A percentile compares a stretch with the other conserved stretches of the same genome.
phyloP scores from a whole-genome alignment of 1,284 basidiomycete genomes.

The Cryptococcus sp. region DNA sequence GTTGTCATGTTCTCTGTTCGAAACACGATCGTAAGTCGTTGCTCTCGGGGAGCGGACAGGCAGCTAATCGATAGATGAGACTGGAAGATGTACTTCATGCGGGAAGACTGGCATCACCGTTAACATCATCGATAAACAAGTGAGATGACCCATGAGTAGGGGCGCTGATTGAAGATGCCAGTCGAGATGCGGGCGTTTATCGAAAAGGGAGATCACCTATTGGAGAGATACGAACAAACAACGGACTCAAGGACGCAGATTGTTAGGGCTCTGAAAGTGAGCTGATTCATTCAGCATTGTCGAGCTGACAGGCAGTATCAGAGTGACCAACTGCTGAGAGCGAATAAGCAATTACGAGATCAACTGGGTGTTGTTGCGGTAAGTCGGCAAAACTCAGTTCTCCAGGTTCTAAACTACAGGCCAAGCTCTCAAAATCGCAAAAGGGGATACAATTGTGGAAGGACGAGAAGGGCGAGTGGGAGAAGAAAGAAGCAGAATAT shows the following conservation, averaged over 20 bases:
- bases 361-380: too few relatives aligned
- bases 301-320: not conserved
- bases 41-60: not conserved
- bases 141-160: not conserved
- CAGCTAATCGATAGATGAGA: constrained; percentile 8
- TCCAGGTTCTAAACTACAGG: too few relatives aligned
- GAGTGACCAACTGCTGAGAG: not conserved
- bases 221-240: not conserved
- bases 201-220: not conserved
- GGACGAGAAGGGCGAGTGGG: not conserved
- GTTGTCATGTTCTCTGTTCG: constrained; percentile 39
- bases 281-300: too few relatives aligned
- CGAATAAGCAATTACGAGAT: too few relatives aligned
- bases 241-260: not conserved
- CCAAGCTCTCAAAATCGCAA: too few relatives aligned
- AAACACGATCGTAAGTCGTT: constrained; percentile 24
- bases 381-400: too few relatives aligned
- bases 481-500: not conserved
- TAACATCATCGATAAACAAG: not conserved
- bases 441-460: too few relatives aligned
- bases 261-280: not conserved
- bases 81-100: constrained; percentile 14
- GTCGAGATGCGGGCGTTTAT: not conserved
- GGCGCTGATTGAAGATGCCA: not conserved
- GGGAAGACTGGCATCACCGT: not conserved